Conservation (phyloP, 331 rosid species). For the Erythrophleum ivorense region DNA sequence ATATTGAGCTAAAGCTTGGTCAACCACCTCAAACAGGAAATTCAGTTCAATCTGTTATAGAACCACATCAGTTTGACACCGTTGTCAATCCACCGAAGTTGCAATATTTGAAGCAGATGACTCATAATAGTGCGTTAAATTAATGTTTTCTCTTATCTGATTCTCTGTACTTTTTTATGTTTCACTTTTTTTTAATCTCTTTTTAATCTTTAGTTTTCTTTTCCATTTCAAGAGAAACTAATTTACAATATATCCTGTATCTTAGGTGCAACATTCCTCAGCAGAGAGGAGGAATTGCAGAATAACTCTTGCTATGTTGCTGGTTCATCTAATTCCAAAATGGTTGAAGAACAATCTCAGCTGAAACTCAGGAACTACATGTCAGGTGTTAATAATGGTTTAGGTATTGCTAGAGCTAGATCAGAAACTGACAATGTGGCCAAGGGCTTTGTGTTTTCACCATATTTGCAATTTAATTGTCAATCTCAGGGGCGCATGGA, state of each 20-base stretch:
- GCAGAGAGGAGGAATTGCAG: constrained; percentile 44
- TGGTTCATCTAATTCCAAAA: constrained; percentile 33
- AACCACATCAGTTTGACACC: constrained; percentile 50
- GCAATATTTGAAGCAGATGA: constrained; percentile 47
- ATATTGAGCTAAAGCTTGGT: constrained; percentile 69
- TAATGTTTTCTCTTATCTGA: constrained; percentile 31
- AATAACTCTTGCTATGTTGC: constrained; percentile 41
- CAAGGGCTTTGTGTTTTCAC: constrained; percentile 46
- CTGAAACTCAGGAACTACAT: constrained; percentile 44
- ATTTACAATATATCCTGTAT: constrained; percentile 32
- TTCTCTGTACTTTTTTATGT: constrained; percentile 34
- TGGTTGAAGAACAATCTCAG: constrained; percentile 46
- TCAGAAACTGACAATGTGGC: constrained; percentile 37
- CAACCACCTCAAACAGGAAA: constrained; percentile 58
- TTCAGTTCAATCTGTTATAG: constrained; percentile 47
- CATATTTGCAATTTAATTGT: constrained; percentile 40
- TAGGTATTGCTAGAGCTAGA: constrained; percentile 41
- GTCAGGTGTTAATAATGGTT: constrained; percentile 43
- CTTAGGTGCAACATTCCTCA: constrained; percentile 45
- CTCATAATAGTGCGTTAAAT: constrained; percentile 57
- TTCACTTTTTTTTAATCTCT: constrained; percentile 11
- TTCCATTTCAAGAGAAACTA: constrained; percentile 35
- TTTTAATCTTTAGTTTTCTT: constrained; percentile 9
- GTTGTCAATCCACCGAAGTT: constrained; percentile 51
- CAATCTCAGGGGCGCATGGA: constrained; percentile 33